Evolutionary conservation across 768 basidiomycete genomes (phyloP).

Genomic region (Guyanaporus albipodus): DNA sequence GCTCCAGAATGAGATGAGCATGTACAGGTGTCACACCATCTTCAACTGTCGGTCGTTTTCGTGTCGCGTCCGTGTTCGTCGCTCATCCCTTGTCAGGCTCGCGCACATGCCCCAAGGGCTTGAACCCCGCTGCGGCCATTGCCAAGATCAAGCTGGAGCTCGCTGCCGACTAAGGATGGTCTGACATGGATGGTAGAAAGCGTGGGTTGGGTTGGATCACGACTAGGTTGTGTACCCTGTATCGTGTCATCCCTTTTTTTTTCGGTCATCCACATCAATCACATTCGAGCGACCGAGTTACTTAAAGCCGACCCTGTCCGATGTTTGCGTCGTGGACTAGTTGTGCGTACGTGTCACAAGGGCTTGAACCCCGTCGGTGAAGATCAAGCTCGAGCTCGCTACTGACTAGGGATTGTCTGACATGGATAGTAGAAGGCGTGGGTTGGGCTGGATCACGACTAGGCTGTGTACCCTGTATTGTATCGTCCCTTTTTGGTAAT

Average conservation of each 20-base stretch:
- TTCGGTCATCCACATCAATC: too few species aligned
- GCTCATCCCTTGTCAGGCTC: conserved; percentile 47
- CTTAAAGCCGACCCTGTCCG: too few species aligned
- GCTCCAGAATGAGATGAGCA: conserved; percentile 91
- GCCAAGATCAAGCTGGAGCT: conserved; percentile 92
- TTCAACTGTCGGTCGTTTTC: conserved; percentile 74
- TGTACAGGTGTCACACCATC: conserved; percentile 98
- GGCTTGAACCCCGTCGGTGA: conserved; percentile 90
- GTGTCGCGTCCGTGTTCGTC: background rate
- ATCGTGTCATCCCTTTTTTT: too few species aligned
- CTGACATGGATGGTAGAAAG: background rate
- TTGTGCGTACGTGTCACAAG: conserved; percentile 96
- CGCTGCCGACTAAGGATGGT: conserved; percentile 53
- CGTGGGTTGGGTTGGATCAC: conserved; percentile 1
- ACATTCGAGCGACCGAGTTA: too few species aligned
- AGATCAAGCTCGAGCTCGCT: too few species aligned
- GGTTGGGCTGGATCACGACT: too few species aligned
- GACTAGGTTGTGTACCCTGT: too few species aligned
- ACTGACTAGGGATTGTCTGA: too few species aligned
- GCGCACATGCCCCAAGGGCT: conserved; percentile 95
- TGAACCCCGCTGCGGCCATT: conserved; percentile 90
- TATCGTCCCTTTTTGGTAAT: too few species aligned
- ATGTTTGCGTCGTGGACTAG: too few species aligned
- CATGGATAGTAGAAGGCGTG: too few species aligned
- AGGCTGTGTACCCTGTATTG: too few species aligned